Conservation (phyloP, 805 yeast genomes). For the Saccharomycopsis oosterbeekiorum region DNA sequence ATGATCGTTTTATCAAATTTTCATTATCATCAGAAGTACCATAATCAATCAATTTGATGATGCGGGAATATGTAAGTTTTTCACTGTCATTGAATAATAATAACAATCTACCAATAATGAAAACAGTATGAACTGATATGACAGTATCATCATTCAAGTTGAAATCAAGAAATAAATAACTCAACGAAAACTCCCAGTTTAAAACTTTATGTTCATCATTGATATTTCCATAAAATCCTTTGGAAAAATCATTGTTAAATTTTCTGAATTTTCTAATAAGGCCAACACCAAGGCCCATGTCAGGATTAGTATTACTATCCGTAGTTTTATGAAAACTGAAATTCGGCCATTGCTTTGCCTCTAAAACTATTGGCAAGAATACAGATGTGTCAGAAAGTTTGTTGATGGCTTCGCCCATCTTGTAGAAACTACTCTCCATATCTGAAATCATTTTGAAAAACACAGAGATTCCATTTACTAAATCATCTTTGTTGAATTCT, state of each 20-base stretch:
- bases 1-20: slow-evolving; percentile 9
- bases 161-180: slow-evolving; percentile 13
- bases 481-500: not conserved
- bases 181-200: slow-evolving; percentile 12
- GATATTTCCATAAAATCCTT: not conserved
- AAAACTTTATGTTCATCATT: slow-evolving; percentile 5
- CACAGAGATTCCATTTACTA: not conserved
- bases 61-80: not conserved
- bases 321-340: not conserved
- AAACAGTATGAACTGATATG: slow-evolving; percentile 8
- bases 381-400: not conserved
- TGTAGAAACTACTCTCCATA: not conserved
- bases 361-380: not conserved
- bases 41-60: not conserved
- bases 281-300: not conserved
- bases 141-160: not conserved
- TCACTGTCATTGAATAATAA: slow-evolving; percentile 13
- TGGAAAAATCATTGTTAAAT: not conserved
- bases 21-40: slow-evolving; percentile 1
- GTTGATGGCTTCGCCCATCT: not conserved
- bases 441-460: not conserved
- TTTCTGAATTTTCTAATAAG: not conserved
- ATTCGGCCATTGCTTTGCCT: not conserved
- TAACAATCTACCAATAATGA: slow-evolving; percentile 10
- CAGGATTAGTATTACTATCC: not conserved